phyloP scores from a whole-genome alignment of 2,329 filamentous ascomycete genomes.

The Exophiala xenobiotica region DNA sequence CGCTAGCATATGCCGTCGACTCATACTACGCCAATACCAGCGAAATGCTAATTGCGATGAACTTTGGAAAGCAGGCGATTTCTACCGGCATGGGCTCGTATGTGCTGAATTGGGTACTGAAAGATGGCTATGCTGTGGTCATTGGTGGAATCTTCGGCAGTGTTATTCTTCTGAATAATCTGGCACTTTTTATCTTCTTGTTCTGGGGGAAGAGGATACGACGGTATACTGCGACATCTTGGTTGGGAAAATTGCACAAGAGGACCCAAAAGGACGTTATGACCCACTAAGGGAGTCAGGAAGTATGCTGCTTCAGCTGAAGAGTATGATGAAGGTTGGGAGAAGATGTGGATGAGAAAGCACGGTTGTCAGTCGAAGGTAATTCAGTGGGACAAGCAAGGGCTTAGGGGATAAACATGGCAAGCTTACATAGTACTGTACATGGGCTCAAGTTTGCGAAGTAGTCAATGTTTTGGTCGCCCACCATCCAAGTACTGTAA shows the following conservation, averaged over 20 bases:
- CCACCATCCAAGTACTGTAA: too few relatives aligned
- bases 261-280: conserved; percentile 30
- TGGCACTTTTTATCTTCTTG: conserved; percentile 52
- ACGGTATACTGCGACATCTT: conserved; percentile 45
- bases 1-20: conserved; percentile 61
- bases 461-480: too few relatives aligned
- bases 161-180: conserved; percentile 52
- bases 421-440: neutral
- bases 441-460: too few relatives aligned
- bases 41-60: conserved; percentile 63
- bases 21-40: conserved; percentile 58
- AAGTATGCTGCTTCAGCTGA: neutral
- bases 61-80: conserved; percentile 58
- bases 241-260: conserved; percentile 50
- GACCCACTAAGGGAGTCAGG: neutral
- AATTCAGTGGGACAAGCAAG: neutral
- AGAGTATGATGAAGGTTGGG: neutral
- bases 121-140: conserved; percentile 52
- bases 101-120: conserved; percentile 52
- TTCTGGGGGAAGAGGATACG: conserved; percentile 53
- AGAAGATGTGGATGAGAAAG: neutral
- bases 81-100: conserved; percentile 54
- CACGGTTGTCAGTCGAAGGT: neutral
- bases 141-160: conserved; percentile 53
- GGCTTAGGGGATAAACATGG: neutral